phyloP scores from a whole-genome alignment of 73 alveolate genomes.

The Uronychia binucleata region DNA sequence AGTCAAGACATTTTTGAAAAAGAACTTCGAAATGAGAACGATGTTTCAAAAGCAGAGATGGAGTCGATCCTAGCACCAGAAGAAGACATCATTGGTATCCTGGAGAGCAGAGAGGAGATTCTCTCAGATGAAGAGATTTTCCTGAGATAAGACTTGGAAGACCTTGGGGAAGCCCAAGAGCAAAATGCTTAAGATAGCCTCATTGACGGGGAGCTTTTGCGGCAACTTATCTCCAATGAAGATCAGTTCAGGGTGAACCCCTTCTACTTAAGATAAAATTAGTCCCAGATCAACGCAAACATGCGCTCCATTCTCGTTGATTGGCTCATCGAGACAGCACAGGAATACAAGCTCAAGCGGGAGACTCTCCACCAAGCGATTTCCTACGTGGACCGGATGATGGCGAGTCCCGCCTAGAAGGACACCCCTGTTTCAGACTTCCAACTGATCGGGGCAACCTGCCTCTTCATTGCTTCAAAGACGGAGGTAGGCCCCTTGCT shows the following conservation, averaged over 20 bases:
- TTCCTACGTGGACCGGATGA: background rate
- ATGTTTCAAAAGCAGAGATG: too few species aligned
- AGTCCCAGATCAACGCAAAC: background rate
- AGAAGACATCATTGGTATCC: too few species aligned
- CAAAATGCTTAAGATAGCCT: too few species aligned
- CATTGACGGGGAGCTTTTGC: too few species aligned
- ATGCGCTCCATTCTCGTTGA: background rate
- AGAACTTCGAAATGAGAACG: too few species aligned
- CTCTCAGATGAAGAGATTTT: too few species aligned
- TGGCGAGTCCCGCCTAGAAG: background rate
- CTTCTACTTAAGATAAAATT: background rate
- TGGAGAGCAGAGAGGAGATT: too few species aligned
- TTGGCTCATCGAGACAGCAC: background rate
- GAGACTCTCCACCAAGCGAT: background rate
- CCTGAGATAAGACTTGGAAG: too few species aligned
- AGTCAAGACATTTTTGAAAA: too few species aligned
- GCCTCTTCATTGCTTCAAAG: background rate
- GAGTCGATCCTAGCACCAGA: too few species aligned
- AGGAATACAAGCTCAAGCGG: background rate
- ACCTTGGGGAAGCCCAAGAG: too few species aligned
- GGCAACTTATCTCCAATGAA: too few species aligned
- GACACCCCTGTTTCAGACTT: background rate
- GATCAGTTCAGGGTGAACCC: background rate
- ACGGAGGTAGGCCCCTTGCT: background rate
- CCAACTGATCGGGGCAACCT: background rate